Evolutionary conservation across 2,329 filamentous ascomycete species (phyloP).

Genomic region (Fusarium protoensiforme): DNA sequence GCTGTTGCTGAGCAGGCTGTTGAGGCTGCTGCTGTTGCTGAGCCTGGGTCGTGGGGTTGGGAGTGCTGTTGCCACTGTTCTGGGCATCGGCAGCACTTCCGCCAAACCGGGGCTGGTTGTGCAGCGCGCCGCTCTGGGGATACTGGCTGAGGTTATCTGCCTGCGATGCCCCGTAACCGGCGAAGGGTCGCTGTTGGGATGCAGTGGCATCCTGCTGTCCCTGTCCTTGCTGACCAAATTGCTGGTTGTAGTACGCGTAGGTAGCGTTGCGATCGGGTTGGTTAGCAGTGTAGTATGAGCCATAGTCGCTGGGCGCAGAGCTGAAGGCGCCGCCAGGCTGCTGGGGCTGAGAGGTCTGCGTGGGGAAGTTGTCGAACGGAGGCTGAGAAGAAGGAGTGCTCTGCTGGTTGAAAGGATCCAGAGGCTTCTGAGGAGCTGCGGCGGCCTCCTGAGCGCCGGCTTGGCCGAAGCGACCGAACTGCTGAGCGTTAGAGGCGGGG

Average conservation of each 20-base stretch:
- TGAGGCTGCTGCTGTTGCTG: constrained; percentile 59
- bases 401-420: constrained; percentile 88
- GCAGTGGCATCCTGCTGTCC: constrained; percentile 79
- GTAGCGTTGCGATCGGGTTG: constrained; percentile 73
- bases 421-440: constrained; percentile 78
- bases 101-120: constrained; percentile 69
- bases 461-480: constrained; percentile 78
- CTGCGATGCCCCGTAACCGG: constrained; percentile 77
- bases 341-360: constrained; percentile 69
- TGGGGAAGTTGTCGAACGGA: constrained; percentile 71
- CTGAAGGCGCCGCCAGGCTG: constrained; percentile 75
- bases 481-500: constrained; percentile 68
- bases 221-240: constrained; percentile 69
- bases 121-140: constrained; percentile 73
- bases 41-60: constrained; percentile 76
- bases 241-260: constrained; percentile 82
- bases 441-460: constrained; percentile 68
- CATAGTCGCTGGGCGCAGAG: constrained; percentile 82
- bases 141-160: constrained; percentile 75
- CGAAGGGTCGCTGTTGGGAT: constrained; percentile 78
- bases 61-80: constrained; percentile 90
- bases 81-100: constrained; percentile 73
- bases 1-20: constrained; percentile 58
- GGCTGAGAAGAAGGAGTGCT: constrained; percentile 59
- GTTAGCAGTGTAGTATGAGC: constrained; percentile 86